Evolutionary conservation across 2,329 filamentous ascomycete species (phyloP).

Genomic region (Alternaria burnsii): DNA sequence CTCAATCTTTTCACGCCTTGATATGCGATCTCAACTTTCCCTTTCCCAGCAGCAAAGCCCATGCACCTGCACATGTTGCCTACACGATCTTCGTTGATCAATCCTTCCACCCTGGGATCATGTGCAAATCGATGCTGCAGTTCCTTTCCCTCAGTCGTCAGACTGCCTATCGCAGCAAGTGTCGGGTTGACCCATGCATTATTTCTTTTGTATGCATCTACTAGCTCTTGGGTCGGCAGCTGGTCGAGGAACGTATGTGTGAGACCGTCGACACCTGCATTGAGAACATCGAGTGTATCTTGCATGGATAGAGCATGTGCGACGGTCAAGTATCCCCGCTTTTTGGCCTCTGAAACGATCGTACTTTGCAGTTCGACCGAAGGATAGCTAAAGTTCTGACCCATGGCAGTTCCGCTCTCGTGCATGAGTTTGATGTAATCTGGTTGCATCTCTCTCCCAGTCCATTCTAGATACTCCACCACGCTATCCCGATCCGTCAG

Average conservation of each 20-base stretch:
- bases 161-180: conserved; percentile 50
- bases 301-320: conserved; percentile 53
- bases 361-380: conserved; percentile 56
- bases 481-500: conserved; percentile 55
- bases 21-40: conserved; percentile 53
- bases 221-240: conserved; percentile 49
- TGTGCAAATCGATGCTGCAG: conserved; percentile 53
- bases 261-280: conserved; percentile 55
- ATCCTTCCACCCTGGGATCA: conserved; percentile 46
- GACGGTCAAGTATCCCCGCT: conserved; percentile 49
- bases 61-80: conserved; percentile 54
- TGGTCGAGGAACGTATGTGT: conserved; percentile 56
- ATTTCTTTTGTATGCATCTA: conserved; percentile 54
- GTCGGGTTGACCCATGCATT: conserved; percentile 57
- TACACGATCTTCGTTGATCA: conserved; percentile 47
- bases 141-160: conserved; percentile 53
- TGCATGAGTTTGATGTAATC: conserved; percentile 64
- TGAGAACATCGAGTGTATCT: conserved; percentile 54
- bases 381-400: conserved; percentile 50
- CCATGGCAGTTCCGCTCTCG: conserved; percentile 56
- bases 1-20: conserved; percentile 53
- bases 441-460: conserved; percentile 51
- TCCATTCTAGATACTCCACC: conserved; percentile 53
- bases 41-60: conserved; percentile 44
- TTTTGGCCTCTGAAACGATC: conserved; percentile 54